Evolutionary conservation across 2,329 filamentous ascomycete genomes (phyloP).

Genomic region (Colletotrichum sp.): DNA sequence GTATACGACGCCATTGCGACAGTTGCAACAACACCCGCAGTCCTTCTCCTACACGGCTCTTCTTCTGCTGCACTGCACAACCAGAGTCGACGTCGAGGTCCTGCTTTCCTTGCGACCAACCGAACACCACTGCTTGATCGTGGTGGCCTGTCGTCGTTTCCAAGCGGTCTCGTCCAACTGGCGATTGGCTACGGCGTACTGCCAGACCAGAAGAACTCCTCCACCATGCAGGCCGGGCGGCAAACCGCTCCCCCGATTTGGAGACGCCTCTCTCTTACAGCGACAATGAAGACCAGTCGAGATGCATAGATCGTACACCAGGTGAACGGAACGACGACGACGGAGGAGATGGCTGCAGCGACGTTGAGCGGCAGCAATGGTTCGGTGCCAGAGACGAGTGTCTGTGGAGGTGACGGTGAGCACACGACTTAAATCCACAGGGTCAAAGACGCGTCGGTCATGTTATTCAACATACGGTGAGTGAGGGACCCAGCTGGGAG

Average conservation of each 20-base stretch:
- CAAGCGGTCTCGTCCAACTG: not conserved
- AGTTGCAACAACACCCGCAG: not conserved
- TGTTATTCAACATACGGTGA: conserved; percentile 22
- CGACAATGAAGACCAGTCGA: conserved; percentile 2
- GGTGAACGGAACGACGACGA: not conserved
- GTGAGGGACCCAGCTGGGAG: conserved; percentile 18
- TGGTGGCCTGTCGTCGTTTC: not conserved
- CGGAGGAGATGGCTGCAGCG: not conserved
- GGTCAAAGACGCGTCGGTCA: conserved; percentile 12
- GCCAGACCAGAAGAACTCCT: conserved; percentile 15
- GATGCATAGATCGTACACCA: conserved; percentile 10
- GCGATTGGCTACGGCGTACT: conserved; percentile 9
- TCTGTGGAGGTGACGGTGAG: conserved; percentile 13
- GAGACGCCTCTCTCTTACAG: conserved; percentile 17
- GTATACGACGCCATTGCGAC: conserved; percentile 40
- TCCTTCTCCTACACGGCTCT: not conserved
- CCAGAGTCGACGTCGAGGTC: not conserved
- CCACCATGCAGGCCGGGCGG: conserved; percentile 18
- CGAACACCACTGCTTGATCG: not conserved
- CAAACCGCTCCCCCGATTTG: conserved; percentile 14
- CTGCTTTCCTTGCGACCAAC: not conserved
- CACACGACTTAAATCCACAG: conserved; percentile 18
- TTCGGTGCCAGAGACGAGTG: conserved; percentile 11
- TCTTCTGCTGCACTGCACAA: not conserved
- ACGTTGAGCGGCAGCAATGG: not conserved